These are phyloP conservation scores for Phaeomoniella chlamydospora DNA, from an alignment of 2,329 filamentous ascomycete genomes.

Conservation along the genomic window DNA sequence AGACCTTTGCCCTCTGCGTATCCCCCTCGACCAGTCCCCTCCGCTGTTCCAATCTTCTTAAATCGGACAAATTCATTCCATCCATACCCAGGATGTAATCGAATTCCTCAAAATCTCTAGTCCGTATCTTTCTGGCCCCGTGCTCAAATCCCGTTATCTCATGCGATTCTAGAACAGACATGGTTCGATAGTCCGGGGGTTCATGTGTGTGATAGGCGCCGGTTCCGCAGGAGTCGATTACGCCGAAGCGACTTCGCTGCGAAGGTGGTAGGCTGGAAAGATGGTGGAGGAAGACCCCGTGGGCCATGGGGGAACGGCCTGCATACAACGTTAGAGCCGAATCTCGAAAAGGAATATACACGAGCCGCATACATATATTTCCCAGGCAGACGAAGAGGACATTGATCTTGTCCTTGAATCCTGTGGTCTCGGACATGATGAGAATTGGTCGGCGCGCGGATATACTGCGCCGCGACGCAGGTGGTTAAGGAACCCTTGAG, in stretches of 20 bases:
- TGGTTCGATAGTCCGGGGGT: slow-evolving; percentile 66
- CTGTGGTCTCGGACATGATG: too few relatives aligned
- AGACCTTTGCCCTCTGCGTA: slow-evolving; percentile 33
- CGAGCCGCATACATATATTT: slow-evolving; percentile 61
- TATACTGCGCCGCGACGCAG: too few relatives aligned
- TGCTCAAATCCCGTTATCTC: slow-evolving; percentile 68
- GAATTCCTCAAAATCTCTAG: slow-evolving; percentile 66
- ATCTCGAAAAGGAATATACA: slow-evolving; percentile 1
- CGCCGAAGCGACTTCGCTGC: slow-evolving; percentile 41
- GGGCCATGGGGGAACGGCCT: slow-evolving; percentile 80
- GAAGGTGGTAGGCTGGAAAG: slow-evolving; percentile 19
- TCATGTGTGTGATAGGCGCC: slow-evolving; percentile 72
- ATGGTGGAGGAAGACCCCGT: slow-evolving; percentile 68
- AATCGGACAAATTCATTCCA: slow-evolving; percentile 58
- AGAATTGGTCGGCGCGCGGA: too few relatives aligned
- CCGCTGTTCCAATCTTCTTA: slow-evolving; percentile 43
- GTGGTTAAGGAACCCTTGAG: too few relatives aligned
- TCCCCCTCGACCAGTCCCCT: slow-evolving; percentile 18
- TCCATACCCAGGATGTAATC: slow-evolving; percentile 98
- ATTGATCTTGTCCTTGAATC: slow-evolving; percentile 35
- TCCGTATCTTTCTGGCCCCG: slow-evolving; percentile 56
- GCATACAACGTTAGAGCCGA: slow-evolving; percentile 1
- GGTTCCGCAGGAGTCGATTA: slow-evolving; percentile 82
- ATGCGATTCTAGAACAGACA: slow-evolving; percentile 59
- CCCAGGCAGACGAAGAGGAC: slow-evolving; percentile 93